Evolutionary conservation across 2,329 filamentous ascomycete genomes (phyloP), one percentile per base, ranked within the genome.

Genomic region (Clarireedia paspali): DNA sequence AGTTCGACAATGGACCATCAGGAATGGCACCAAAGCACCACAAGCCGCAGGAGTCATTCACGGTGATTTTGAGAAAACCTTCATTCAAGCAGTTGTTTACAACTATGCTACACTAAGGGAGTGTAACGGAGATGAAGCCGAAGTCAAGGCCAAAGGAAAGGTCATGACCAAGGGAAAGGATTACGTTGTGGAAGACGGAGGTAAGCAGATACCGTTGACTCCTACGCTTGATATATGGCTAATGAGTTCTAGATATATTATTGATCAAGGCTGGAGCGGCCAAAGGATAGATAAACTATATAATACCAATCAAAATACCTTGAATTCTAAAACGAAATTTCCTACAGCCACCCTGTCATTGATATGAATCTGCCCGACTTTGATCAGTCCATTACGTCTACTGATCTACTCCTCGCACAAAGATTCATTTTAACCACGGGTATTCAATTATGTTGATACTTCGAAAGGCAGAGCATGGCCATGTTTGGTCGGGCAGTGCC

Each of bases 121-220:
- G 74, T 77, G 88, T 49, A 36, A 44, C 15, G 92, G 92, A 52
- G 90, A 95, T 62, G 94, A 99, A 77, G 78, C 84, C 24, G 83
- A 88, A 64, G 88, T 96, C 64, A 95, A 91, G 79, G 83, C 92
- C 26, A 92, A 92, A 74, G 94, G 94, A 67, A 99, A 99, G 79
- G 74, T 99, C 63, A 89, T 96, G 86, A 97, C 92, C 57, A 99
- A 99, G 81, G 94, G 94, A 70, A 97, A 97, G 78, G 92, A 97
- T 51, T 97, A 99, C 72, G 82, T 92, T 5, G 84, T 94, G 10
- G 84, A 91, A 71, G 89, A 95, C 69, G 89, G 89, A 50, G 89
- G 46, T 50, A 54, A 54, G 50, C 14, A 53, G 12, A 49, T n/a
- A 1, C 24, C 5, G 4, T 54, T 85, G 63, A 84, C 38, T 40